Percentiles rank a stretch among this genome's conserved stretches.
phyloP scores from a whole-genome alignment of 495 filamentous ascomycete genomes.

The Cetradonia linearis region DNA sequence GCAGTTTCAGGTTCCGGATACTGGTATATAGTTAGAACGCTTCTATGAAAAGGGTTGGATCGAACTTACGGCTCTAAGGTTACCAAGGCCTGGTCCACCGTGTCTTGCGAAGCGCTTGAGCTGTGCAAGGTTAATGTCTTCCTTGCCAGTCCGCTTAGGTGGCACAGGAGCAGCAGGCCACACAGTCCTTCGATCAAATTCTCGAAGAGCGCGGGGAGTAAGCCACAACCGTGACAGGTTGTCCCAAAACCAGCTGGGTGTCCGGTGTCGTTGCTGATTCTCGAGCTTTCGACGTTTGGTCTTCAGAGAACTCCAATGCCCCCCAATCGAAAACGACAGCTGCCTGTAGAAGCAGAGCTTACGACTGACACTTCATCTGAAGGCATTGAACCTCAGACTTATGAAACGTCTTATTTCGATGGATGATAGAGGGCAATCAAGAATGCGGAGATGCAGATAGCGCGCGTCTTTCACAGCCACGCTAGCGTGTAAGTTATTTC shows the following conservation, averaged over 20 bases:
- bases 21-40: slow-evolving; percentile 9
- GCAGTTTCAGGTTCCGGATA: slow-evolving; percentile 4
- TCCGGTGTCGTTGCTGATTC: slow-evolving; percentile 13
- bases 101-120: slow-evolving; percentile 26
- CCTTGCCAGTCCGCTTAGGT: slow-evolving; percentile 13
- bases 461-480: slow-evolving; percentile 10
- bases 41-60: slow-evolving; percentile 7
- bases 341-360: not conserved
- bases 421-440: not conserved
- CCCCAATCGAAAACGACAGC: too few relatives aligned
- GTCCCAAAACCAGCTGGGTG: slow-evolving; percentile 22
- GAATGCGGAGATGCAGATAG: slow-evolving; percentile 13
- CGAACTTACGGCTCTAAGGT: slow-evolving; percentile 24
- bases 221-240: slow-evolving; percentile 20
- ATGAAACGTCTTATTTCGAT: slow-evolving; percentile 3
- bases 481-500: slow-evolving; percentile 7
- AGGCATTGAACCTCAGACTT: slow-evolving; percentile 12
- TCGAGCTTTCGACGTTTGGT: slow-evolving; percentile 15
- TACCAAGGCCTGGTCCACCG: slow-evolving; percentile 23
- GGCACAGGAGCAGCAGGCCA: slow-evolving; percentile 14
- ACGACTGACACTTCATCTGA: slow-evolving; percentile 15
- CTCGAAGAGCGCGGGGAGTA: slow-evolving; percentile 20
- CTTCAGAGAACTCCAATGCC: too few relatives aligned
- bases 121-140: slow-evolving; percentile 17
- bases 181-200: slow-evolving; percentile 23